phyloP scores from a whole-genome alignment of 352 stramenopile genomes.

The Globisporangium polare region DNA sequence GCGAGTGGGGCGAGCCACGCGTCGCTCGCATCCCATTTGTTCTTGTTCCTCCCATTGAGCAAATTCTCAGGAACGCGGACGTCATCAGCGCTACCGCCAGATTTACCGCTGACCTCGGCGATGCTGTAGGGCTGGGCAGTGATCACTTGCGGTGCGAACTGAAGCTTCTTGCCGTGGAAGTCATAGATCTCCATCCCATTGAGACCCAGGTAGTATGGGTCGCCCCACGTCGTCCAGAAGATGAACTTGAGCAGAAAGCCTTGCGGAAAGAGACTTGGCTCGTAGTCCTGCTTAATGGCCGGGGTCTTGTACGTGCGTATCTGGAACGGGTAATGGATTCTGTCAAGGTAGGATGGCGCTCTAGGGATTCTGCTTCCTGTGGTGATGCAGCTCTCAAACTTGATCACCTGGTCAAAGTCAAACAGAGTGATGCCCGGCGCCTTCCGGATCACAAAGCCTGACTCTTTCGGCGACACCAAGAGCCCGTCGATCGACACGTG shows the following conservation, averaged over 20 bases:
- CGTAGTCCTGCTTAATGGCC: conserved; percentile 83
- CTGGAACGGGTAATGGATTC: conserved; percentile 38
- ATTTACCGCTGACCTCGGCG: conserved; percentile 27
- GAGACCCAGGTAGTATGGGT: conserved; percentile 81
- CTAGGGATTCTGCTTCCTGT: conserved; percentile 4
- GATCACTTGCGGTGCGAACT: conserved; percentile 28
- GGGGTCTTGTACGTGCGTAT: conserved; percentile 64
- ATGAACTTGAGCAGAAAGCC: conserved; percentile 85
- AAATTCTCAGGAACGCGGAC: conserved; percentile 60
- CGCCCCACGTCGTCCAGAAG: conserved; percentile 77
- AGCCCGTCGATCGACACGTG: conserved; percentile 42
- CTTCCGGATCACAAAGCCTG: conserved; percentile 74
- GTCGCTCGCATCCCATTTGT: conserved; percentile 70
- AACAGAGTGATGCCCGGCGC: conserved; percentile 63
- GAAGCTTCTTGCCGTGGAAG: conserved; percentile 37
- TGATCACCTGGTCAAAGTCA: conserved; percentile 71
- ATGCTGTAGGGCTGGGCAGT: conserved; percentile 59
- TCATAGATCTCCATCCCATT: conserved; percentile 84
- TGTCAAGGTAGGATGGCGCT: conserved; percentile 26
- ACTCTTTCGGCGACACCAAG: conserved; percentile 46
- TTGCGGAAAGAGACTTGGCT: conserved; percentile 73
- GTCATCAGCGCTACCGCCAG: conserved; percentile 8
- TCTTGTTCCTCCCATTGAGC: conserved; percentile 63
- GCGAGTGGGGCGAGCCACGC: conserved; percentile 71
- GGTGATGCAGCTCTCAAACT: conserved; percentile 22